Evolutionary conservation across 345 rosid genomes (phyloP).

Genomic region (Hypericum perforatum): DNA sequence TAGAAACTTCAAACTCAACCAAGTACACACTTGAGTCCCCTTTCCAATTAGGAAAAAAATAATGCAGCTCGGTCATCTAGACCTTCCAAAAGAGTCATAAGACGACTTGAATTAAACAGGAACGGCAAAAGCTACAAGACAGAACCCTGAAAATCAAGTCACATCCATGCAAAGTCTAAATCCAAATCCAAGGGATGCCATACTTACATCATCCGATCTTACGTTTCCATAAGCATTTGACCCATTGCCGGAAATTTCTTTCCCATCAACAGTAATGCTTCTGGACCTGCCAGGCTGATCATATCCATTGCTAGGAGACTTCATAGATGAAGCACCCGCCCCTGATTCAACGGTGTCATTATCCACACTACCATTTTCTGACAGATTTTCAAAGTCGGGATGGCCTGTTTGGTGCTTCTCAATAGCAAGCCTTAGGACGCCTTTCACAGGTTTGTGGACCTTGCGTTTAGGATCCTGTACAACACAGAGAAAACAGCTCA

Average conservation of each 20-base stretch:
- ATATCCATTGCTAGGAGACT: slow-evolving; percentile 60
- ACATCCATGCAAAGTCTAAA: not conserved
- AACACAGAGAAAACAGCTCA: not conserved
- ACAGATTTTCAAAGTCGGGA: slow-evolving; percentile 63
- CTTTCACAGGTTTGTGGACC: slow-evolving; percentile 93
- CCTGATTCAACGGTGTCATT: slow-evolving; percentile 74
- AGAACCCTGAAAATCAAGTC: not conserved
- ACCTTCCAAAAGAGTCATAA: no score
- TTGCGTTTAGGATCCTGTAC: slow-evolving; percentile 82
- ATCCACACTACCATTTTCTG: slow-evolving; percentile 80
- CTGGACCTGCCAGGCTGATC: slow-evolving; percentile 52
- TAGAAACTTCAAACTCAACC: no score
- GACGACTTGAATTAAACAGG: no score
- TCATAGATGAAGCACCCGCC: slow-evolving; percentile 47
- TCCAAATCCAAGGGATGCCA: not conserved
- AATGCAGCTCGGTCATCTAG: no score
- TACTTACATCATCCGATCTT: slow-evolving; percentile 57
- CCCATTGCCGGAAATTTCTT: slow-evolving; percentile 52
- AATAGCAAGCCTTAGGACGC: slow-evolving; percentile 79
- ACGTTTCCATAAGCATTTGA: slow-evolving; percentile 40
- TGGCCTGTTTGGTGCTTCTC: slow-evolving; percentile 74
- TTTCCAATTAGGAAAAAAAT: no score
- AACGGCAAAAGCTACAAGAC: no score
- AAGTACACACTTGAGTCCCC: no score
- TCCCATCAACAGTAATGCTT: slow-evolving; percentile 42